Evolutionary conservation across 257 asterid genomes (phyloP), one percentile per base, ranked within the genome.

Genomic region (Penstemon davidsonii): DNA sequence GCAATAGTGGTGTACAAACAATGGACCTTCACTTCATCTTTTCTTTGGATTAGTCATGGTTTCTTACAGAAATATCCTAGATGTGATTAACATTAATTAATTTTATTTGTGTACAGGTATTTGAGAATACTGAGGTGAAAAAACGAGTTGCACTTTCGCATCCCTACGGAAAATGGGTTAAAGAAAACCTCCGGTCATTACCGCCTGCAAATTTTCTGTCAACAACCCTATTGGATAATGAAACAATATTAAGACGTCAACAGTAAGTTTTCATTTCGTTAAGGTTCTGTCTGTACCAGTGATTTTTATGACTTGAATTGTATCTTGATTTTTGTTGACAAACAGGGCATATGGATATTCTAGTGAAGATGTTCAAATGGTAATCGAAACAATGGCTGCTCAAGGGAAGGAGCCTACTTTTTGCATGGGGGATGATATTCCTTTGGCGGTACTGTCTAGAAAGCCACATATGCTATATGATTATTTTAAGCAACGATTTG

Each of bases 351-450:
- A 59, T 80, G 99, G 97, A 60, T 94, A 94, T 82, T 94, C 99
- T 55, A 94, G 96, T 75, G 99, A 94, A 93, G 99, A 94, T 82
- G 99, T 94, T 70, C 99, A 94, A 80, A 94, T 94, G 97, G 96
- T 94, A 67, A 94, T 94, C 74, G 99, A 94, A 85, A 73, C 95
- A 66, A 94, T 94, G 99, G 99, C 99, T 74, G 62, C 96, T 75
- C 99, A 94, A 79, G 99, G 96, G 73, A 94, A 91, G 87, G 99
- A 94, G 82, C 96, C 99, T 75, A 93, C 99, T n/a, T 93, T 93
- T 72, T 93, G 99, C 83, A 93, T 93, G 99, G 99, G 99, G 68
- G 99, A 90, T 68, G 99, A 93, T 83, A 90, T 87, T 77, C 99
- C 99, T 5, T 81, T 93, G 85, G 99, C 99, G 72, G 89, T 86